phyloP scores from a whole-genome alignment of 2,329 filamentous ascomycete genomes.

The Neocucurbitaria cava region DNA sequence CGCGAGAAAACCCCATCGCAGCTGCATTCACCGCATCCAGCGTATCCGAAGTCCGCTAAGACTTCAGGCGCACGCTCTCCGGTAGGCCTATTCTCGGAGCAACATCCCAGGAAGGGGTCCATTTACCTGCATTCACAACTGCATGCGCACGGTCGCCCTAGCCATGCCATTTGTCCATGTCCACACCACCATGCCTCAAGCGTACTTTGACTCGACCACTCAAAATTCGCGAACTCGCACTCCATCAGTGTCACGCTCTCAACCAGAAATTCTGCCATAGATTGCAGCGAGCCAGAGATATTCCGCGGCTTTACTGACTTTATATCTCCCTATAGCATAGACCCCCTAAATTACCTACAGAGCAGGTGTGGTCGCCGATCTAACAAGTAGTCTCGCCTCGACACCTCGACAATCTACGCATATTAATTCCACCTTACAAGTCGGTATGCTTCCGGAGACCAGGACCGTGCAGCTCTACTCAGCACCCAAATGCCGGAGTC shows the following conservation, averaged over 20 bases:
- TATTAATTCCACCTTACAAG: conserved; percentile 11
- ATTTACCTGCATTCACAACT: not conserved
- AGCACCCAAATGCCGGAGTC: conserved; percentile 2
- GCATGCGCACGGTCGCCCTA: conserved; percentile 1
- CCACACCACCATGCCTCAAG: conserved; percentile 7
- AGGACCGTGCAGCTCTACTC: conserved; percentile 18
- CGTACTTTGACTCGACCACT: conserved; percentile 3
- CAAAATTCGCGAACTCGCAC: not conserved
- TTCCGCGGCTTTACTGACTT: not conserved
- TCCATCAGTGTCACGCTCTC: conserved; percentile 3
- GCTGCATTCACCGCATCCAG: conserved; percentile 1
- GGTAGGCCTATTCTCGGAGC: not conserved
- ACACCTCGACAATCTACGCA: conserved; percentile 23
- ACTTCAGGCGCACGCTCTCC: not conserved
- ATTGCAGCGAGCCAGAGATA: conserved; percentile 10
- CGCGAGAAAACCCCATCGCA: not conserved
- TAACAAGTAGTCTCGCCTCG: conserved; percentile 11
- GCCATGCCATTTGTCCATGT: conserved; percentile 2
- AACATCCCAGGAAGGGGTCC: not conserved
- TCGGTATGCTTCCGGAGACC: conserved; percentile 9
- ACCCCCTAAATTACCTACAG: conserved; percentile 1
- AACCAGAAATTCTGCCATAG: conserved; percentile 5
- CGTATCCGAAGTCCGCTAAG: conserved; percentile 1
- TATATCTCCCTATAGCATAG: conserved; percentile 4
- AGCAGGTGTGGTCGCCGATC: conserved; percentile 8